phyloP scores from a whole-genome alignment of 1,139 yeast genomes.

The Zygosaccharomyces sapae region DNA sequence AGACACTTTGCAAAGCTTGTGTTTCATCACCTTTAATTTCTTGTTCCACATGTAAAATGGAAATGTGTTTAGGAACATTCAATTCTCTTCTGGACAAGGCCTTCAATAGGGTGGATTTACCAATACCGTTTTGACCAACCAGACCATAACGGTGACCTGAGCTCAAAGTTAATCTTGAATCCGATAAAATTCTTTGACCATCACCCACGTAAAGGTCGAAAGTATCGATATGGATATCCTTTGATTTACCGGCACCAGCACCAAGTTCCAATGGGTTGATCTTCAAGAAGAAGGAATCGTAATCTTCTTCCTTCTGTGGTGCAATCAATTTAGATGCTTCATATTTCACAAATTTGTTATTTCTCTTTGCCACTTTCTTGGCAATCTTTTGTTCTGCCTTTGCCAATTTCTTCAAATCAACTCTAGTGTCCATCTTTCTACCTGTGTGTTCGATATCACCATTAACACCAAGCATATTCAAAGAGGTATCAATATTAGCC shows the following conservation, averaged over 20 bases:
- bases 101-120: slow-evolving; percentile 87
- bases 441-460: slow-evolving; percentile 89
- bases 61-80: slow-evolving; percentile 88
- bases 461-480: slow-evolving; percentile 69
- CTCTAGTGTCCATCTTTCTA: slow-evolving; percentile 86
- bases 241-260: slow-evolving; percentile 86
- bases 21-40: slow-evolving; percentile 93
- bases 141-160: slow-evolving; percentile 95
- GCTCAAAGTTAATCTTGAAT: slow-evolving; percentile 80
- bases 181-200: slow-evolving; percentile 87
- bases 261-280: slow-evolving; percentile 93
- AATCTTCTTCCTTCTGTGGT: slow-evolving; percentile 61
- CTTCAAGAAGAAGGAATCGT: slow-evolving; percentile 89
- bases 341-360: slow-evolving; percentile 75
- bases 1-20: slow-evolving; percentile 82
- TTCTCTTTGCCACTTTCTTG: slow-evolving; percentile 91
- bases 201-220: slow-evolving; percentile 94
- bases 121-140: slow-evolving; percentile 98
- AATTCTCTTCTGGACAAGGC: slow-evolving; percentile 92
- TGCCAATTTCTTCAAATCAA: slow-evolving; percentile 91
- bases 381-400: slow-evolving; percentile 97
- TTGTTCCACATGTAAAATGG: slow-evolving; percentile 95
- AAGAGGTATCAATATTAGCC: slow-evolving; percentile 66
- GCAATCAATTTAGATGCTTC: slow-evolving; percentile 87
- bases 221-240: slow-evolving; percentile 88